Percentiles rank a stretch among this genome's conserved stretches.
Evolutionary conservation across 1,139 yeast genomes (phyloP).

Genomic region (Debaryomycetaceae sp.): DNA sequence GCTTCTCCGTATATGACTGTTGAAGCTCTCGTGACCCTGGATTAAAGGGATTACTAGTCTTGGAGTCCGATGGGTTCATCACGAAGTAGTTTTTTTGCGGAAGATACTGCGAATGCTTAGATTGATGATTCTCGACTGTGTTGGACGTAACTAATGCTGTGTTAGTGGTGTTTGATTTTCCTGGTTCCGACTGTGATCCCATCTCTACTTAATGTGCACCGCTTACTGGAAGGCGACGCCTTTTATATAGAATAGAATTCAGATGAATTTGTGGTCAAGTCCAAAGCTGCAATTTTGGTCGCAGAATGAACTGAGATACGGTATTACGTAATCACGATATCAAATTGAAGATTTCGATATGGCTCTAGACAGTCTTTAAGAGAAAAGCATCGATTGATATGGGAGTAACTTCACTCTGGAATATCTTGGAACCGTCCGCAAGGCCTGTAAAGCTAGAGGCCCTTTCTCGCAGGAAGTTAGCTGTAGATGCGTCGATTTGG

Average conservation of each 20-base stretch:
- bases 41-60: conserved; percentile 3
- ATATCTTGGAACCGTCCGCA: conserved; percentile 83
- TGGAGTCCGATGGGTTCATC: conserved; percentile 4
- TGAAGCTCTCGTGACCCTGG: conserved; percentile 4
- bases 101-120: conserved; percentile 3
- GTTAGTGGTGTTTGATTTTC: not conserved
- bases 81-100: conserved; percentile 6
- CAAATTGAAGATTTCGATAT: not conserved
- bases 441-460: conserved; percentile 88
- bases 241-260: not conserved
- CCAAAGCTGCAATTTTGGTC: conserved; percentile 3
- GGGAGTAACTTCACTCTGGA: conserved; percentile 99
- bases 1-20: conserved; percentile 6
- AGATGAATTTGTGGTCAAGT: conserved; percentile 3
- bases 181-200: conserved; percentile 2
- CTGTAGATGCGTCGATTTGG: conserved; percentile 99
- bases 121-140: conserved; percentile 1
- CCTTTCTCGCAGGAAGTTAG: conserved; percentile 68
- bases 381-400: conserved; percentile 27
- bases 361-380: not conserved
- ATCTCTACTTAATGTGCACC: not conserved
- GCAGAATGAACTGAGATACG: conserved; percentile 1
- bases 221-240: not conserved
- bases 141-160: not conserved
- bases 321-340: not conserved